These are phyloP conservation scores for Phytopythium kandeliae DNA, from an alignment of 352 stramenopile species.

Conservation along the genomic window DNA sequence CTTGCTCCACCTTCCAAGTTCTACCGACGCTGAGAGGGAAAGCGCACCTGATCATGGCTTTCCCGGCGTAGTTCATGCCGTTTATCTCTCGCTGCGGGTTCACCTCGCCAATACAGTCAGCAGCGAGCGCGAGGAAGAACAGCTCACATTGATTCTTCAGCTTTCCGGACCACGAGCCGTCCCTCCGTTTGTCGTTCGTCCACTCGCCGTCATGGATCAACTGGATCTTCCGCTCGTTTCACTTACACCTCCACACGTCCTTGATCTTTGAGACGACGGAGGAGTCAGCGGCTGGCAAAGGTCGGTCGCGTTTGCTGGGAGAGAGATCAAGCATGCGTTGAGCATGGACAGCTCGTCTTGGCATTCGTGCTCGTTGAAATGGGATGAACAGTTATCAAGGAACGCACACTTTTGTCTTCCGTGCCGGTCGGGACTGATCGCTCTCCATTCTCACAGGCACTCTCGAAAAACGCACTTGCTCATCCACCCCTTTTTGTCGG, in stretches of 20 bases:
- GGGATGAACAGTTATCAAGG: conserved; percentile 16
- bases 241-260: conserved; percentile 13
- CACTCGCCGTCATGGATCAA: conserved; percentile 17
- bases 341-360: conserved; percentile 4
- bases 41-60: conserved; percentile 27
- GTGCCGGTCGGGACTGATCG: conserved; percentile 4
- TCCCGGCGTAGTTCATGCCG: conserved; percentile 18
- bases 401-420: conserved; percentile 13
- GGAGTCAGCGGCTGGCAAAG: conserved; percentile 21
- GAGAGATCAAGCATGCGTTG: conserved; percentile 9
- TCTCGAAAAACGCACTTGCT: conserved; percentile 14
- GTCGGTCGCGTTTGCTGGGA: conserved; percentile 13
- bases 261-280: conserved; percentile 29
- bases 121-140: conserved; percentile 16
- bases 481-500: conserved; percentile 20
- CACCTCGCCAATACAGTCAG: conserved; percentile 14
- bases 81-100: conserved; percentile 15
- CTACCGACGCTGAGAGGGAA: conserved; percentile 4
- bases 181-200: conserved; percentile 15
- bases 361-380: conserved; percentile 8
- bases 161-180: conserved; percentile 21
- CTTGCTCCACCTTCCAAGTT: conserved; percentile 2
- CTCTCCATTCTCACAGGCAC: conserved; percentile 11
- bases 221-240: conserved; percentile 24
- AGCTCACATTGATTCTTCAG: conserved; percentile 23